Percentiles rank a stretch among this genome's conserved stretches.
Evolutionary conservation across 2,329 filamentous ascomycete species (phyloP).

Genomic region (Botrytis deweyae): DNA sequence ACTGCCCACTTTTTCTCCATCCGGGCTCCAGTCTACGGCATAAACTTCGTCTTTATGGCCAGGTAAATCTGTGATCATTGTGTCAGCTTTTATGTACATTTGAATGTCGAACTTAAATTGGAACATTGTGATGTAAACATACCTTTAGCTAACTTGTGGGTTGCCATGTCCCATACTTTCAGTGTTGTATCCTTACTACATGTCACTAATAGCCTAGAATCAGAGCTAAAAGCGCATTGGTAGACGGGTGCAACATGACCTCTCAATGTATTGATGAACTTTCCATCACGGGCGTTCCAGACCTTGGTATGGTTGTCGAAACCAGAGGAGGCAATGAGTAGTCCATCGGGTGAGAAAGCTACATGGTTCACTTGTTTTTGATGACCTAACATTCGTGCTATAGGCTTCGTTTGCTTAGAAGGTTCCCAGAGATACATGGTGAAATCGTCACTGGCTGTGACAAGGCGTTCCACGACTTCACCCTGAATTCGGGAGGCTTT

Average conservation of each 20-base stretch:
- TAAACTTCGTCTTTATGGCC: conserved; percentile 93
- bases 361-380: conserved; percentile 98
- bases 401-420: conserved; percentile 71
- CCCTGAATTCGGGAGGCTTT: conserved; percentile 77
- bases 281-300: conserved; percentile 74
- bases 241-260: conserved; percentile 93
- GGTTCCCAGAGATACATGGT: conserved; percentile 97
- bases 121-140: conserved; percentile 23
- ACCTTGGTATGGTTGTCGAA: conserved; percentile 96
- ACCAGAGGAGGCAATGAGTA: conserved; percentile 79
- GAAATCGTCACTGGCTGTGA: conserved; percentile 92
- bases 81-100: conserved; percentile 19
- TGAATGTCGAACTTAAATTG: neutral
- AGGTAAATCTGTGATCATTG: conserved; percentile 64
- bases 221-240: conserved; percentile 87
- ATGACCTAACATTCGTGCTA: conserved; percentile 87
- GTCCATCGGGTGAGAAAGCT: conserved; percentile 86
- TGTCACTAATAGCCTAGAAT: conserved; percentile 84
- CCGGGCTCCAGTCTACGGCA: conserved; percentile 91
- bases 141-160: conserved; percentile 68
- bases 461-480: conserved; percentile 76
- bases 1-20: conserved; percentile 84
- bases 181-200: conserved; percentile 85
- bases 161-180: conserved; percentile 90
- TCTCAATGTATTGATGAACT: conserved; percentile 82